Evolutionary conservation across 441 rosid genomes (phyloP), one percentile per base, ranked within the genome.

Genomic region (Dalechampia spathulata): DNA sequence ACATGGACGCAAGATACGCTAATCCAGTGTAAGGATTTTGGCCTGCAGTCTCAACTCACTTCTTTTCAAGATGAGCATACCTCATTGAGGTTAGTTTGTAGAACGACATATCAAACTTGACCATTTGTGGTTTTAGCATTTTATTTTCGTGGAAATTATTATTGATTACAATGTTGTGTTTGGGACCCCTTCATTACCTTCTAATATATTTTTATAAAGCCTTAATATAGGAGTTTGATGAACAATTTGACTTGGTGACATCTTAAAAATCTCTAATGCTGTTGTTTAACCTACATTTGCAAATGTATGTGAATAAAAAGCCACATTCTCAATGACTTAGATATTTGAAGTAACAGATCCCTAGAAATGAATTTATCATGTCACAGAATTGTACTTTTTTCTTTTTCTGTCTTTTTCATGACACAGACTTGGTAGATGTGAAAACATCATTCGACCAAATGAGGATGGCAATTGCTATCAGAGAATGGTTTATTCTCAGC

Each of bases 381-480:
- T 52, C 25, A 46, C n/a, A n/a, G n/a, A n/a, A n/a, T n/a, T n/a
- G n/a, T 7, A 2, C 40, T 8, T 50, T 23, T 63, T 17, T 27
- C 20, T 13, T 44, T 1, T 37, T 27, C 28, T 55, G 49, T 65
- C 22, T 50, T n/a, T 39, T 56, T 30, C 22, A 42, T 65, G 43
- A 70, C 23, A 58, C 70, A 64, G 78, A 66, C 49, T 62, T 65
- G 65, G 51, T 57, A 73, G 67, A 64, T 59, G 49, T 61, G 64
- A 40, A 22, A 22, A 39, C 37, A 48, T 39, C 48, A 20, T 22
- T 22, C 25, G 37, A 23, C 58, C 70, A 32, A 39, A 45, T 58
- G 74, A 63, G 60, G 65, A 38, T 63, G 74, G 57, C 25, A 68
- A 53, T 45, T 75, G 75, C 60, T 77, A 62, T 44, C 77, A 52